These are phyloP conservation scores for Hypholoma fasciculare DNA, from an alignment of 768 basidiomycete genomes.

Conservation along the genomic window DNA sequence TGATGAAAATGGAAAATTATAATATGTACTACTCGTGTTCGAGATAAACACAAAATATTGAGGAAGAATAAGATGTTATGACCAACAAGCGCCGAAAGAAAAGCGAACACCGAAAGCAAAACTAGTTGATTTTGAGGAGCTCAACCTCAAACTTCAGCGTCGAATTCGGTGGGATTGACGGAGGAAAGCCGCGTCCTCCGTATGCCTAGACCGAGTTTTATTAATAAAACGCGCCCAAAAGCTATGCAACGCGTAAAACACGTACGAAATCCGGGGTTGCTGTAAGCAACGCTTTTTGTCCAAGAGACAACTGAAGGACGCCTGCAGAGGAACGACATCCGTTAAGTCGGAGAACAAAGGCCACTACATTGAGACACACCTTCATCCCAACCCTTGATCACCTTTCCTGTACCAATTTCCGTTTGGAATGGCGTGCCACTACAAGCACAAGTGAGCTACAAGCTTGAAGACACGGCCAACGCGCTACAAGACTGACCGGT, in stretches of 20 bases:
- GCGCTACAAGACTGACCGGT: slow-evolving; percentile 52
- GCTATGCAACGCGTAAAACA: slow-evolving; percentile 17
- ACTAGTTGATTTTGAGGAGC: slow-evolving; percentile 63
- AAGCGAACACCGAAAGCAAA: not conserved
- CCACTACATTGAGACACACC: slow-evolving; percentile 44
- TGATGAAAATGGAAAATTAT: not conserved
- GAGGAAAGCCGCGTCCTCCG: slow-evolving; percentile 72
- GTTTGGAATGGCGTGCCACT: slow-evolving; percentile 66
- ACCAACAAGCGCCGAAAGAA: not conserved
- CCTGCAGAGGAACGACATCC: slow-evolving; percentile 38
- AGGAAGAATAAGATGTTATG: not conserved
- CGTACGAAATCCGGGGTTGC: slow-evolving; percentile 79
- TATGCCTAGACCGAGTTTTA: slow-evolving; percentile 52
- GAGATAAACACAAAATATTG: slow-evolving; percentile 1
- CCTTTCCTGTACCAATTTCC: slow-evolving; percentile 75
- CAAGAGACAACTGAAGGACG: slow-evolving; percentile 74
- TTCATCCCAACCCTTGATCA: slow-evolving; percentile 92
- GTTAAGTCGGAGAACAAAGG: slow-evolving; percentile 19
- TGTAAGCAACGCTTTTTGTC: slow-evolving; percentile 68
- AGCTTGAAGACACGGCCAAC: not conserved
- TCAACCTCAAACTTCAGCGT: slow-evolving; percentile 84
- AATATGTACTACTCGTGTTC: not conserved
- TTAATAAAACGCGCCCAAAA: slow-evolving; percentile 1
- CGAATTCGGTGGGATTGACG: slow-evolving; percentile 76
- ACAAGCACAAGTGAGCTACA: slow-evolving; percentile 5